Evolutionary conservation across 345 rosid genomes (phyloP).

Genomic region (Rhodamnia argentea): DNA sequence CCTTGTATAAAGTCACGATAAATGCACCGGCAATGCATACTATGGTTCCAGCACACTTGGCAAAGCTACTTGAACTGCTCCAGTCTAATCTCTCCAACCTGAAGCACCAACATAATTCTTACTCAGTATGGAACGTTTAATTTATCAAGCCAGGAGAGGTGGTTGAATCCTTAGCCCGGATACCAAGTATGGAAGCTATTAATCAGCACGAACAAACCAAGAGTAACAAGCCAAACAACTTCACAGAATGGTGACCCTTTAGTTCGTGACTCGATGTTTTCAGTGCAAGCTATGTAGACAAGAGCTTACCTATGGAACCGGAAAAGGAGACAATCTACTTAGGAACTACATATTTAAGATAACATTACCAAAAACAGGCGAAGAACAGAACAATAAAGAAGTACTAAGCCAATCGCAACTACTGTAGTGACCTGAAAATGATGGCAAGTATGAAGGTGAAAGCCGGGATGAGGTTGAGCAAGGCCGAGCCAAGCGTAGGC

Average conservation of each 20-base stretch:
- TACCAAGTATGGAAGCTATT: not conserved
- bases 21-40: slow-evolving; percentile 38
- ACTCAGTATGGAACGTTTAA: not conserved
- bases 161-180: not conserved
- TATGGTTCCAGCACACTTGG: slow-evolving; percentile 26
- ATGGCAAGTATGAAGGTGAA: slow-evolving; percentile 38
- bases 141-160: not conserved
- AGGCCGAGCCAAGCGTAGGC: slow-evolving; percentile 37
- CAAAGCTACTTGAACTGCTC: slow-evolving; percentile 21
- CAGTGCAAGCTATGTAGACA: not conserved
- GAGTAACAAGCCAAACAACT: not conserved
- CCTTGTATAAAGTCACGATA: slow-evolving; percentile 29
- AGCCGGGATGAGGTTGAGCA: slow-evolving; percentile 43
- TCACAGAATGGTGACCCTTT: not conserved
- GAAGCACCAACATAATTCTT: not conserved
- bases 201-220: not conserved
- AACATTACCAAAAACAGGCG: not conserved
- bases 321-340: not conserved
- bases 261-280: not conserved
- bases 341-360: not conserved
- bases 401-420: not conserved
- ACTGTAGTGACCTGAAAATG: slow-evolving; percentile 25
- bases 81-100: slow-evolving; percentile 35
- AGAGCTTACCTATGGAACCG: not conserved
- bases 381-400: not conserved